These are phyloP conservation scores for Phytophthora boehmeriae DNA, from an alignment of 352 stramenopile species.

Conservation along the genomic window DNA sequence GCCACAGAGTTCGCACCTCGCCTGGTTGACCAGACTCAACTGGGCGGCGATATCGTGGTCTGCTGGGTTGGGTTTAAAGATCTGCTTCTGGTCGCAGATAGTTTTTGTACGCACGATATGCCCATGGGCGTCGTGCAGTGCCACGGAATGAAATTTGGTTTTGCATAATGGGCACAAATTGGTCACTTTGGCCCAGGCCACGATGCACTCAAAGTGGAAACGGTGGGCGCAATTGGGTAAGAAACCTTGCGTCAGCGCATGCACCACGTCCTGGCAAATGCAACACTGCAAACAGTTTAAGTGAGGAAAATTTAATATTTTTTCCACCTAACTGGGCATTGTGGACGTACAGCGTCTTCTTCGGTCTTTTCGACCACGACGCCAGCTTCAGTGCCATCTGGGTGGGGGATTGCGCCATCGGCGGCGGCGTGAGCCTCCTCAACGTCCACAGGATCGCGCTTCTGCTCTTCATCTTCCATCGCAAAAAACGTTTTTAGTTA, in stretches of 20 bases:
- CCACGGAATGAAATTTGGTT: conserved; percentile 66
- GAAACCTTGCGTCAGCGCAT: conserved; percentile 54
- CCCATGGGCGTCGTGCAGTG: conserved; percentile 45
- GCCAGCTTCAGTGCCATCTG: conserved; percentile 17
- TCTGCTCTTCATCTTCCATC: conserved; percentile 14
- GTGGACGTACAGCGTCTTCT: conserved; percentile 34
- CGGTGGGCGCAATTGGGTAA: conserved; percentile 70
- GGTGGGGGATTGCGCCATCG: not conserved
- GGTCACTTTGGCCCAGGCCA: conserved; percentile 81
- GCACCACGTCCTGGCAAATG: conserved; percentile 81
- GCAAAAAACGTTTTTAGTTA: not conserved
- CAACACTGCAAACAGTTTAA: conserved; percentile 57
- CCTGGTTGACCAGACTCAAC: conserved; percentile 71
- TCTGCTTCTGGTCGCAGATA: conserved; percentile 63
- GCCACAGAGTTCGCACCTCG: conserved; percentile 72
- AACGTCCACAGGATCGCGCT: conserved; percentile 8
- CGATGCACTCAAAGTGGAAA: conserved; percentile 89
- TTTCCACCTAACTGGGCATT: not conserved
- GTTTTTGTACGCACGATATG: conserved; percentile 37
- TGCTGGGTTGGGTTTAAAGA: conserved; percentile 59
- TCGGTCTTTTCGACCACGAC: conserved; percentile 41
- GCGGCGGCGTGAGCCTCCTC: not conserved
- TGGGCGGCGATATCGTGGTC: conserved; percentile 76
- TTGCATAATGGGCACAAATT: conserved; percentile 88
- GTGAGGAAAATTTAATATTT: no score